Evolutionary conservation across 495 filamentous ascomycete genomes (phyloP).

Genomic region (Neurospora sp.): DNA sequence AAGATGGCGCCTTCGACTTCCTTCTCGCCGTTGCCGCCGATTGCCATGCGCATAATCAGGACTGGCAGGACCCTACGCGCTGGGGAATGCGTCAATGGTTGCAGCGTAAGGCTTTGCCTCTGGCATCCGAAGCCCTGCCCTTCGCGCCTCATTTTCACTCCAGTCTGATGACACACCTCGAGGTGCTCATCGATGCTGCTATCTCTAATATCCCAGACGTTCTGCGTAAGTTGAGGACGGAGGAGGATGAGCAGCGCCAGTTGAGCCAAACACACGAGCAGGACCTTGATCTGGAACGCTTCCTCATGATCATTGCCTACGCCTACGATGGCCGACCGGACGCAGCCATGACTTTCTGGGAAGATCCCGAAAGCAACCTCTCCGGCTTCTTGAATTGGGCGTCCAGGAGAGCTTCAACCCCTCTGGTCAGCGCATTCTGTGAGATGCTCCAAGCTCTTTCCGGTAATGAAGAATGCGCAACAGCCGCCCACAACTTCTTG

Average conservation of each 20-base stretch:
- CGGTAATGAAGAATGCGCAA: constrained; percentile 65
- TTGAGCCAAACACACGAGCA: constrained; percentile 64
- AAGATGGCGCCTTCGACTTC: constrained; percentile 88
- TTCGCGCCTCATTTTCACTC: constrained; percentile 56
- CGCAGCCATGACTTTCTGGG: constrained; percentile 80
- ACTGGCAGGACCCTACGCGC: constrained; percentile 76
- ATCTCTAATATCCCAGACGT: constrained; percentile 92
- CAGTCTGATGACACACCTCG: constrained; percentile 67
- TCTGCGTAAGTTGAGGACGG: constrained; percentile 71
- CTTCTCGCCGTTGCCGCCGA: constrained; percentile 75
- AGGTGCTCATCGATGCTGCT: constrained; percentile 78
- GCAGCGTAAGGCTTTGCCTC: constrained; percentile 60
- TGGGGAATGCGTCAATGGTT: constrained; percentile 65
- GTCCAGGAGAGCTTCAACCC: constrained; percentile 82
- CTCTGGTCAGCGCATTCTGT: constrained; percentile 87
- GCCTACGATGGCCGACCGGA: constrained; percentile 77
- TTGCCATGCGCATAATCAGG: constrained; percentile 40
- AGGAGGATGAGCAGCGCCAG: constrained; percentile 79
- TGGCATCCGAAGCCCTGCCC: constrained; percentile 49
- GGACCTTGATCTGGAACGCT: constrained; percentile 75
- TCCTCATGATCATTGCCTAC: constrained; percentile 84
- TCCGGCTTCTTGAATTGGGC: constrained; percentile 94
- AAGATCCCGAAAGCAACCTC: constrained; percentile 76
- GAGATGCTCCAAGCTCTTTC: constrained; percentile 87
- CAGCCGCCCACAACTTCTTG: constrained; percentile 76